Conservation (phyloP, 768 basidiomycete genomes). For the Boletus subcaerulescens region DNA sequence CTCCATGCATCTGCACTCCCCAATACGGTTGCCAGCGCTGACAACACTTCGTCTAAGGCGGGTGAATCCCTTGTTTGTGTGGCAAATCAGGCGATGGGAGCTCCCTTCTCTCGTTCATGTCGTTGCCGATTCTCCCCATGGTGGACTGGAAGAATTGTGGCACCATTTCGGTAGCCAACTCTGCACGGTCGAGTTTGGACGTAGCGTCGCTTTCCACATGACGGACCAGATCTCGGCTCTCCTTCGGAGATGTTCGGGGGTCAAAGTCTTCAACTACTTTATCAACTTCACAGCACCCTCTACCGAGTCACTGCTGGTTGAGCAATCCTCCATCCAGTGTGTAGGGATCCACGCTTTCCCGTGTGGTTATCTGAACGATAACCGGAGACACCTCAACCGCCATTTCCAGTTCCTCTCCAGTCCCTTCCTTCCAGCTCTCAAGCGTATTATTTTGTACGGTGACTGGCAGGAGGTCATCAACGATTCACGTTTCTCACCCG, state of each 20-base stretch:
- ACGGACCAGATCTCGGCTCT: constrained; percentile 46
- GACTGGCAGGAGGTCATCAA: constrained; percentile 44
- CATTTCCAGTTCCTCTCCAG: constrained; percentile 48
- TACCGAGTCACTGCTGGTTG: constrained; percentile 11
- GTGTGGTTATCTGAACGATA: constrained; percentile 40
- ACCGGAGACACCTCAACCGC: constrained; percentile 28
- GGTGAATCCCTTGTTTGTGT: constrained; percentile 49
- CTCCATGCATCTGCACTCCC: constrained; percentile 16
- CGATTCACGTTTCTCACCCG: constrained; percentile 37
- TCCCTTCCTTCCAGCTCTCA: constrained; percentile 44
- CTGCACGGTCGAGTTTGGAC: constrained; percentile 55
- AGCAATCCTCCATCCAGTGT: constrained; percentile 37
- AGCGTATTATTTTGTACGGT: constrained; percentile 47
- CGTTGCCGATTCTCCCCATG: constrained; percentile 48
- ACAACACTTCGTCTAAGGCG: constrained; percentile 52
- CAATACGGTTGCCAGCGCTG: constrained; percentile 43
- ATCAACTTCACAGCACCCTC: constrained; percentile 45
- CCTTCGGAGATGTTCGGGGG: constrained; percentile 43
- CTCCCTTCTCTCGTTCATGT: constrained; percentile 53
- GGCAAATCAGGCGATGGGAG: constrained; percentile 46
- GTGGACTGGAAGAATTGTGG: constrained; percentile 47
- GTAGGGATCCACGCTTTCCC: constrained; percentile 52
- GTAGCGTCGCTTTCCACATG: constrained; percentile 51
- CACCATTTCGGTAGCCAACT: constrained; percentile 48
- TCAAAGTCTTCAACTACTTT: constrained; percentile 55